Base-by-base conservation (phyloP, 2,329 filamentous ascomycete genomes). In the Xylaria digitata region DNA sequence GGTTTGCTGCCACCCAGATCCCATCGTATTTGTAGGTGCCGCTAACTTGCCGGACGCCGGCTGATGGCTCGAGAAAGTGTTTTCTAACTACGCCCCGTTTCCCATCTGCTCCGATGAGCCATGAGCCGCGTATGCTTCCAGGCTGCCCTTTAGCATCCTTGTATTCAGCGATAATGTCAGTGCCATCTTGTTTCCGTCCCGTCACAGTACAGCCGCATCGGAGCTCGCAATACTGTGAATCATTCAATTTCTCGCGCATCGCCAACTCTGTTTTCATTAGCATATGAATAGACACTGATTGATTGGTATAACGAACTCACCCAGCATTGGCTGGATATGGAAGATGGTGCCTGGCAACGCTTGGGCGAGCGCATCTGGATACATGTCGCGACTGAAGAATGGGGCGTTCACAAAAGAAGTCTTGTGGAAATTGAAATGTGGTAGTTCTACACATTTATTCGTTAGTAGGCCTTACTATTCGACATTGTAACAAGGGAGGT, bases 1-100 rank as follows among this genome's bases (percentile, higher is more conserved):
- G 78, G 63, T 86, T 86, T 3, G 81, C 71, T 1, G 84, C 84
- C 3, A 86, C 79, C 83, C 84, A 86, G 0, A 78, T 80, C 15
- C 75, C 80, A 11, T 78, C 74, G 65, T 82, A 82, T 2, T 69
- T 69, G 58, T 75, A 78, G 4, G 40, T 8, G n/a, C 73, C 73
- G 17, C 73, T 68, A 49, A 82, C 79, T 67, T 80, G 74, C 32
- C 75, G 72, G 45, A 83, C 76, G 0, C 80, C 81, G 9, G 76
- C 76, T 0, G 76, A 75, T 32, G 66, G 43, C 63, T 85, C 82
- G 3, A 85, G 75, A 65, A 82, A 85, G 13, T 77, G 71, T 65
- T 85, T 85, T 15, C 82, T 74, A 8, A 80, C 80, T 42, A 81
- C 77, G 0, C 83, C 83, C 6, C 75, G 81, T 70, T 85, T 85